Conservation (phyloP, 2,329 filamentous ascomycete species). For the Fusarium verticillioides region DNA sequence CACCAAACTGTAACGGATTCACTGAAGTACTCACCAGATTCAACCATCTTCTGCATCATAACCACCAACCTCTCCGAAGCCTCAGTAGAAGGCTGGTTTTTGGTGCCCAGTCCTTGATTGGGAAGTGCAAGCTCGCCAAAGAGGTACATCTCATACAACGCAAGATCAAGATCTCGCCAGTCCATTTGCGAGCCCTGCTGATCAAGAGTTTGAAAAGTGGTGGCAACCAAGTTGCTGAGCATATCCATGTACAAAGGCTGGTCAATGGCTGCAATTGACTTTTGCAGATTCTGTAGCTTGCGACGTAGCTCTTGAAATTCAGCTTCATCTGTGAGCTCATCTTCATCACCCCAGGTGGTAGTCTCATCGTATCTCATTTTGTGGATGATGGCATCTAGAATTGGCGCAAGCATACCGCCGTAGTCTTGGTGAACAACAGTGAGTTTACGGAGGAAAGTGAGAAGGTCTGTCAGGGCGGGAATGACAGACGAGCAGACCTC, state of each 20-base stretch:
- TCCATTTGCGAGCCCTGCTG: slow-evolving; percentile 80
- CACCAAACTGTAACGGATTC: background rate
- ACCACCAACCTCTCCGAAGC: slow-evolving; percentile 84
- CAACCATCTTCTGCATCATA: slow-evolving; percentile 97
- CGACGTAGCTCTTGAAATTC: slow-evolving; percentile 97
- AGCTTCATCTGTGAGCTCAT: slow-evolving; percentile 94
- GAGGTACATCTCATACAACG: slow-evolving; percentile 92
- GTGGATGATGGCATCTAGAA: slow-evolving; percentile 88
- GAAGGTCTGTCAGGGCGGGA: slow-evolving; percentile 88
- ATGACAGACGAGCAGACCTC: slow-evolving; percentile 98
- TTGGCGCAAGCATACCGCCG: slow-evolving; percentile 83
- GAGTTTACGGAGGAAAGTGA: slow-evolving; percentile 89
- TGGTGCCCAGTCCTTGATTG: slow-evolving; percentile 85
- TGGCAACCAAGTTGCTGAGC: slow-evolving; percentile 86
- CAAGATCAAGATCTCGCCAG: slow-evolving; percentile 95
- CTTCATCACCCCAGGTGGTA: slow-evolving; percentile 90
- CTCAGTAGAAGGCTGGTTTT: slow-evolving; percentile 81
- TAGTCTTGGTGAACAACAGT: slow-evolving; percentile 79
- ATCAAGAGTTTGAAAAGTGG: slow-evolving; percentile 84
- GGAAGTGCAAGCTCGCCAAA: slow-evolving; percentile 95
- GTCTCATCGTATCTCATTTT: slow-evolving; percentile 99
- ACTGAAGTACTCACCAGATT: slow-evolving; percentile 75
- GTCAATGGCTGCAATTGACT: slow-evolving; percentile 90
- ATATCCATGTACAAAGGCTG: slow-evolving; percentile 89
- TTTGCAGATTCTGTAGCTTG: slow-evolving; percentile 88